A percentile compares a stretch with the other conserved stretches of the same genome.
Conservation (phyloP, 1,139 yeast genomes). For the Taphrina sp. region DNA sequence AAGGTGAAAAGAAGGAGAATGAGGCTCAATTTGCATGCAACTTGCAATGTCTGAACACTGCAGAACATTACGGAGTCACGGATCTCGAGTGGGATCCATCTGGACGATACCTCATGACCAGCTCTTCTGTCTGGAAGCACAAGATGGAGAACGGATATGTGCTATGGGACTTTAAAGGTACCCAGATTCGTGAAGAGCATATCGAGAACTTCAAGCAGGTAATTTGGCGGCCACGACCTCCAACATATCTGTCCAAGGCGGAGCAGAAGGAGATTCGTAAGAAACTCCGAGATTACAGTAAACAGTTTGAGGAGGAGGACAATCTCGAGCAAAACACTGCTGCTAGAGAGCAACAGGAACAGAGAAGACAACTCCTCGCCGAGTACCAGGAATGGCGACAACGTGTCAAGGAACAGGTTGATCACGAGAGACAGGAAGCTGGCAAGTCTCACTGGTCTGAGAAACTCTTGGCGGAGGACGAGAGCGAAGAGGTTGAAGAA, state of each 20-base stretch:
- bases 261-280: constrained; percentile 87
- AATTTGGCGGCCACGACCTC: constrained; percentile 97
- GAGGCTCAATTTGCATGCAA: constrained; percentile 55
- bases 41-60: constrained; percentile 62
- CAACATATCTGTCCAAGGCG: constrained; percentile 65
- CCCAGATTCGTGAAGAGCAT: constrained; percentile 67
- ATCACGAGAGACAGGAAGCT: constrained; percentile 32
- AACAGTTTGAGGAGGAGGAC: constrained; percentile 91
- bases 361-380: constrained; percentile 75
- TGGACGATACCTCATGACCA: constrained; percentile 82
- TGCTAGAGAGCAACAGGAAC: constrained; percentile 80
- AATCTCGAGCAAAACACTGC: constrained; percentile 97
- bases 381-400: constrained; percentile 86
- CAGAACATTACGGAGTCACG: constrained; percentile 74
- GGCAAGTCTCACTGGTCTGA: constrained; percentile 32
- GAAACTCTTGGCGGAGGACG: constrained; percentile 21
- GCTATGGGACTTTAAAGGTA: constrained; percentile 81
- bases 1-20: constrained; percentile 58
- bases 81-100: constrained; percentile 93
- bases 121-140: constrained; percentile 86
- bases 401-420: constrained; percentile 43
- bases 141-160: constrained; percentile 85
- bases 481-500: constrained; percentile 31
- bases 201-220: constrained; percentile 84
- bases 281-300: constrained; percentile 83